phyloP scores from a whole-genome alignment of 2,329 filamentous ascomycete species.

The Monosporascus sp. region DNA sequence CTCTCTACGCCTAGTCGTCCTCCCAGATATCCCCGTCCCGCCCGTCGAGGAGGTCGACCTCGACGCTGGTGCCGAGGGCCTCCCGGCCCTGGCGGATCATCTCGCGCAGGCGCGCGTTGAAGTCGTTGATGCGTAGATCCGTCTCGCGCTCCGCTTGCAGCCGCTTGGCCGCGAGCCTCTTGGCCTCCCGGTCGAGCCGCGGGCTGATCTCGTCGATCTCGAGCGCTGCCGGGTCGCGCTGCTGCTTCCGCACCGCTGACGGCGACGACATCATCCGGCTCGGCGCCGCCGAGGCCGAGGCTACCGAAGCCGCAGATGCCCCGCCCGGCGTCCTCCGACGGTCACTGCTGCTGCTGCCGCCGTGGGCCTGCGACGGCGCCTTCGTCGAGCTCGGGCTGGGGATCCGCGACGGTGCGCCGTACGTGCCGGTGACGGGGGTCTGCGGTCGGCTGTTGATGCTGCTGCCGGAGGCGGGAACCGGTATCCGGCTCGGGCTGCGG shows the following conservation, averaged over 20 bases:
- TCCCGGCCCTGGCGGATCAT: constrained; percentile 89
- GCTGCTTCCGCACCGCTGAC: constrained; percentile 6
- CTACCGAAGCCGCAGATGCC: constrained; percentile 35
- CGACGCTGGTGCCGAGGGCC: constrained; percentile 71
- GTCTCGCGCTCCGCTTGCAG: constrained; percentile 70
- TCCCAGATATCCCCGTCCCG: constrained; percentile 31
- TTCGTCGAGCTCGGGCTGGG: constrained; percentile 18
- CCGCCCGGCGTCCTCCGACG: constrained; percentile 44
- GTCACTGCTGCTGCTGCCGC: constrained; percentile 2
- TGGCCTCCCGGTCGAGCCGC: constrained; percentile 60
- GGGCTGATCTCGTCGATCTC: constrained; percentile 38
- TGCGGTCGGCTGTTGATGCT: constrained; percentile 15
- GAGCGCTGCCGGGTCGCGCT: background rate
- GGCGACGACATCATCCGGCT: background rate
- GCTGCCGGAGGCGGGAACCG: constrained; percentile 21
- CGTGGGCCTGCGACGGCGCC: background rate
- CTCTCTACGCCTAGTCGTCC: constrained; percentile 24
- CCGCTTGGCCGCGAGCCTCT: constrained; percentile 65
- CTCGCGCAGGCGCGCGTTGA: constrained; percentile 73
- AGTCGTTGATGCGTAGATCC: constrained; percentile 71
- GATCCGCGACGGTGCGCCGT: constrained; percentile 18
- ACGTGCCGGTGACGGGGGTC: constrained; percentile 16
- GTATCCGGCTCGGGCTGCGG: constrained; percentile 38
- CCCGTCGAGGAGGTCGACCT: constrained; percentile 45
- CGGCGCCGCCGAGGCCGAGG: constrained; percentile 13